These are phyloP conservation scores for Fusarium longipes DNA, from an alignment of 2,329 filamentous ascomycete species.

Conservation along the genomic window DNA sequence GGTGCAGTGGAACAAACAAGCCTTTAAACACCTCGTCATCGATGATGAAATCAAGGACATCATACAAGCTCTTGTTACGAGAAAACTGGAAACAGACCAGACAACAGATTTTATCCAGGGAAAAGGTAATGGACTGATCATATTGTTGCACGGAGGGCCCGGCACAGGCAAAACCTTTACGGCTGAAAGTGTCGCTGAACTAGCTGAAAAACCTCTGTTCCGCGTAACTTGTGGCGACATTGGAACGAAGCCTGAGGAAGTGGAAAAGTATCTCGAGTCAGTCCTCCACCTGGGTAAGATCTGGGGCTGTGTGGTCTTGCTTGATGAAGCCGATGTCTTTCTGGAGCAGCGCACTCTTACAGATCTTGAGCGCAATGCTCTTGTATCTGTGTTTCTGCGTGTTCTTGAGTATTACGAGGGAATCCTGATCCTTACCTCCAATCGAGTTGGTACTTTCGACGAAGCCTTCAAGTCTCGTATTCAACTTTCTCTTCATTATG, in stretches of 20 bases:
- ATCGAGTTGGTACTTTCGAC: conserved; percentile 52
- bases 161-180: conserved; percentile 52
- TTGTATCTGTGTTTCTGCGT: conserved; percentile 50
- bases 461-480: conserved; percentile 42
- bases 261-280: conserved; percentile 37
- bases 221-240: background rate
- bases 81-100: background rate
- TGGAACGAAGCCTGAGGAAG: conserved; percentile 26
- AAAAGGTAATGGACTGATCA: conserved; percentile 48
- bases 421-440: conserved; percentile 53
- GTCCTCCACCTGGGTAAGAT: conserved; percentile 33
- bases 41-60: conserved; percentile 22
- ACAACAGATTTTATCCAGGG: conserved; percentile 49
- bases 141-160: conserved; percentile 50
- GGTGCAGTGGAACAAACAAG: conserved; percentile 25
- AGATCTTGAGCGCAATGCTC: conserved; percentile 44
- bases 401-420: conserved; percentile 52
- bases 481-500: conserved; percentile 51
- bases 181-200: conserved; percentile 40
- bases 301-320: conserved; percentile 36
- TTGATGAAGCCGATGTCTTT: conserved; percentile 49
- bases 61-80: conserved; percentile 12
- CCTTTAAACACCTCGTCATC: conserved; percentile 24
- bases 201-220: conserved; percentile 34
- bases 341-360: conserved; percentile 39